Conservation (phyloP, 306 rosid genomes). For the Lithocarpus polystachyus region DNA sequence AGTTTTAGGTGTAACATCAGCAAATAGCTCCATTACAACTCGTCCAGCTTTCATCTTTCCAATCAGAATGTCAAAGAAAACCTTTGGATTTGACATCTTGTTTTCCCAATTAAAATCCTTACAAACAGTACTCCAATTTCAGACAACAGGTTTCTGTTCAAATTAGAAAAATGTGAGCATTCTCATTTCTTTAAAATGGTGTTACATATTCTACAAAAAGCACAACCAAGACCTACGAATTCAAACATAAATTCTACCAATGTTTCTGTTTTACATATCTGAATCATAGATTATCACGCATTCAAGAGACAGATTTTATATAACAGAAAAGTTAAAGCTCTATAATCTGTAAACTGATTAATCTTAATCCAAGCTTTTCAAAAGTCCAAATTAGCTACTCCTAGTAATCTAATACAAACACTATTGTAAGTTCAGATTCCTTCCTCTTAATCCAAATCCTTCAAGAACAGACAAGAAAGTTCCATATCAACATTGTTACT, state of each 20-base stretch:
- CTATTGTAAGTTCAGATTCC: neutral
- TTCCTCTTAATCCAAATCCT: neutral
- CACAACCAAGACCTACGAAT: neutral
- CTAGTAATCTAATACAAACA: neutral
- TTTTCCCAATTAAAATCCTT: neutral
- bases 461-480: neutral
- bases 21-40: slow-evolving; percentile 68
- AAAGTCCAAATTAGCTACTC: neutral
- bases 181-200: neutral
- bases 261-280: neutral
- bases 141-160: neutral
- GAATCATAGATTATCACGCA: neutral
- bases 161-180: neutral
- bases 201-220: neutral
- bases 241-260: neutral
- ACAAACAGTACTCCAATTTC: neutral
- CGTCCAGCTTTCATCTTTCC: slow-evolving; percentile 80
- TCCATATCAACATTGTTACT: neutral
- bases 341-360: neutral
- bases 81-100: slow-evolving; percentile 72
- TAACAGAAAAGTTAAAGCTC: neutral
- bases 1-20: slow-evolving; percentile 72
- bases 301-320: neutral
- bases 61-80: slow-evolving; percentile 76
- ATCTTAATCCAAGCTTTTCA: neutral